These are phyloP conservation scores for Dichotomocladium elegans DNA, from an alignment of 371 early-diverging fungal species.

Conservation along the genomic window DNA sequence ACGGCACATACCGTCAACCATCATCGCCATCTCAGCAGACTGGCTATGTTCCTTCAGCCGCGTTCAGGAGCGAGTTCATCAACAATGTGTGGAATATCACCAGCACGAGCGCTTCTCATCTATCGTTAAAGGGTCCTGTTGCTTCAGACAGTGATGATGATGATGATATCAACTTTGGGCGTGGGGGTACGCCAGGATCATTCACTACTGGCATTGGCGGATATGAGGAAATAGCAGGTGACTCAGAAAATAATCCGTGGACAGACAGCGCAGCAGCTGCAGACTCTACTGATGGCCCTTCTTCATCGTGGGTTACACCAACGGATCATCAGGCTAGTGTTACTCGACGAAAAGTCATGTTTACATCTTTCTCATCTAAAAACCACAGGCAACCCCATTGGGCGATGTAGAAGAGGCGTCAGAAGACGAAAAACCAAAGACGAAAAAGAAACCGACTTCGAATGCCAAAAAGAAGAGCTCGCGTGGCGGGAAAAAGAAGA, in stretches of 20 bases:
- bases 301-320: not conserved
- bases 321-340: not conserved
- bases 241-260: conserved; percentile 14
- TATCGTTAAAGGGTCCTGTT: not conserved
- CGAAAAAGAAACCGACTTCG: not conserved
- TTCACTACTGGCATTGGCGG: conserved; percentile 11
- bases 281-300: not conserved
- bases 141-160: conserved; percentile 25
- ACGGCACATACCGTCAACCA: not conserved
- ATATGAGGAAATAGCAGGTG: conserved; percentile 22
- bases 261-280: not conserved
- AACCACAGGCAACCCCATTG: no score
- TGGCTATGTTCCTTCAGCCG: not conserved
- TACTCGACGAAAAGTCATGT: not conserved
- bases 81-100: conserved; percentile 7
- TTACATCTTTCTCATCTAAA: not conserved
- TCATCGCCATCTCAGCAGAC: not conserved
- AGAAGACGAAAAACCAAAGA: conserved; percentile 1
- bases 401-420: no score
- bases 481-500: conserved; percentile 4
- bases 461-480: conserved; percentile 1
- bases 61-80: conserved; percentile 10
- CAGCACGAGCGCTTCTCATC: not conserved
- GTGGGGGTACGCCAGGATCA: not conserved
- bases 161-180: conserved; percentile 5